phyloP scores from a whole-genome alignment of 495 filamentous ascomycete genomes.

The Recurvomyces mirabilis region DNA sequence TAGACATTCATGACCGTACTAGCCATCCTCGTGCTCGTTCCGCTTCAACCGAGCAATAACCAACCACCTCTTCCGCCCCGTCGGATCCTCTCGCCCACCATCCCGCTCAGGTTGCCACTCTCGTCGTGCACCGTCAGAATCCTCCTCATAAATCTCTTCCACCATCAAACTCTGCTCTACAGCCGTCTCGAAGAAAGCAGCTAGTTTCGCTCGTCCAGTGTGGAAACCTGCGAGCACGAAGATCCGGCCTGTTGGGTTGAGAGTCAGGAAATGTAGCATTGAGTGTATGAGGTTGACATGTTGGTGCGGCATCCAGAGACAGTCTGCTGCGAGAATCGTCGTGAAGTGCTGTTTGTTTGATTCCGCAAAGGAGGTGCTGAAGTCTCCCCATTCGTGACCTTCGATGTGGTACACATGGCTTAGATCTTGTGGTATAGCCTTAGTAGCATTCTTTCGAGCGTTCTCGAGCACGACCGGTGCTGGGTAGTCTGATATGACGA shows the following conservation, averaged over 20 bases:
- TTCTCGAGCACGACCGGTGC: constrained; percentile 47
- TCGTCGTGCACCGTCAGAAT: constrained; percentile 55
- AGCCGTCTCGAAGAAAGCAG: constrained; percentile 56
- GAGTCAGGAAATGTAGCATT: constrained; percentile 58
- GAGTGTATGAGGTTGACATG: constrained; percentile 60
- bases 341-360: constrained; percentile 44
- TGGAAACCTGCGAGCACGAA: constrained; percentile 74
- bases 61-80: constrained; percentile 64
- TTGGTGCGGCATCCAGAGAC: constrained; percentile 73
- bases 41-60: constrained; percentile 54
- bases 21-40: too few species aligned
- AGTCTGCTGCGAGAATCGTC: constrained; percentile 69
- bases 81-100: constrained; percentile 51
- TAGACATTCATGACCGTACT: too few species aligned
- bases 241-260: constrained; percentile 39
- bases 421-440: constrained; percentile 36
- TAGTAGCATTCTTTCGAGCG: constrained; percentile 48
- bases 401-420: constrained; percentile 35
- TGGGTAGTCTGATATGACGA: constrained; percentile 61
- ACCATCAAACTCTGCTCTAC: constrained; percentile 47
- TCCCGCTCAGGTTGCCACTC: constrained; percentile 48
- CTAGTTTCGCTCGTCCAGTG: constrained; percentile 64
- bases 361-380: constrained; percentile 41
- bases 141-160: constrained; percentile 63
- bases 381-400: constrained; percentile 65